These are phyloP conservation scores for Protomyces gravidus DNA, from an alignment of 1,139 yeast genomes.

Conservation along the genomic window DNA sequence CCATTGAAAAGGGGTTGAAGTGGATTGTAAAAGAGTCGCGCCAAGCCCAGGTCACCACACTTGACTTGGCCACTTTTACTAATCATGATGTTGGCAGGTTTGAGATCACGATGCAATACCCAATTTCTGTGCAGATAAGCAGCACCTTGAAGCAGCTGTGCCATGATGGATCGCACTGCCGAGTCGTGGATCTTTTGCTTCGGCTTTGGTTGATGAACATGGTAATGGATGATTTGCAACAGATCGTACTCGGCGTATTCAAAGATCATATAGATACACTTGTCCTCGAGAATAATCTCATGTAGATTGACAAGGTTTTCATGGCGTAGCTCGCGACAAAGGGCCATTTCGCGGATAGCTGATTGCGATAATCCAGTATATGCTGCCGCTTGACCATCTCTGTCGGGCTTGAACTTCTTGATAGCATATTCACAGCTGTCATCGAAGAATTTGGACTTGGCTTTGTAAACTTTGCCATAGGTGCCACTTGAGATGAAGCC, in stretches of 20 bases:
- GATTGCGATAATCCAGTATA: conserved; percentile 95
- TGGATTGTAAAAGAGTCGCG: conserved; percentile 84
- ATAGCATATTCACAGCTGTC: conserved; percentile 53
- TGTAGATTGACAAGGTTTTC: conserved; percentile 72
- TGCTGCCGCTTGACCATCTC: conserved; percentile 82
- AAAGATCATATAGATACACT: conserved; percentile 88
- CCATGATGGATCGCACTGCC: conserved; percentile 74
- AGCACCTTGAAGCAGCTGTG: conserved; percentile 91
- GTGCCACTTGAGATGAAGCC: conserved; percentile 99
- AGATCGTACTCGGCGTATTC: conserved; percentile 95
- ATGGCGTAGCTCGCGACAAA: conserved; percentile 81
- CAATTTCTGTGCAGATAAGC: conserved; percentile 89
- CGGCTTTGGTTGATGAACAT: conserved; percentile 69
- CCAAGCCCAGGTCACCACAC: conserved; percentile 88
- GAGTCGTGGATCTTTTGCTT: conserved; percentile 77
- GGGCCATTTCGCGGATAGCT: conserved; percentile 83
- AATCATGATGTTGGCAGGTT: conserved; percentile 98
- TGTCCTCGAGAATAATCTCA: conserved; percentile 84
- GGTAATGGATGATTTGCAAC: conserved; percentile 39
- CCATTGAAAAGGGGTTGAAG: conserved; percentile 86
- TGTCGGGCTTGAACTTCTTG: conserved; percentile 90
- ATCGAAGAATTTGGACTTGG: conserved; percentile 40
- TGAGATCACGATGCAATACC: conserved; percentile 90
- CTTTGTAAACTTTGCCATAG: conserved; percentile 94
- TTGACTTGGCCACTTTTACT: conserved; percentile 82